Conservation (phyloP, 352 stramenopile genomes). For the Pythium phragmitis region DNA sequence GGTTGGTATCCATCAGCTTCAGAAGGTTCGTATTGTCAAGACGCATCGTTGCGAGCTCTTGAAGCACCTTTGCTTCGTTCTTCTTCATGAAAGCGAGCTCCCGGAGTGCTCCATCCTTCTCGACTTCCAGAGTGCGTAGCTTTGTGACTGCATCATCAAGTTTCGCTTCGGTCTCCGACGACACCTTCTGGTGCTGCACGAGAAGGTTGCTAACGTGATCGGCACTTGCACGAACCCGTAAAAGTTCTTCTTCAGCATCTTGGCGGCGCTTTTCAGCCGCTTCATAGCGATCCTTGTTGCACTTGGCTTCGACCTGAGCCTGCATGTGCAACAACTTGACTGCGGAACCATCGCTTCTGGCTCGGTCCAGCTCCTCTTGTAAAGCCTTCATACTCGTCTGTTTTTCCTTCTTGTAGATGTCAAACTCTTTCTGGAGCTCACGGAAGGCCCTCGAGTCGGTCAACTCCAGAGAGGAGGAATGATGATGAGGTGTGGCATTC, state of each 20-base stretch:
- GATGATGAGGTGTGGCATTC: slow-evolving; percentile 9
- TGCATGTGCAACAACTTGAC: slow-evolving; percentile 64
- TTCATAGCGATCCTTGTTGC: slow-evolving; percentile 62
- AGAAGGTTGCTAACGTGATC: slow-evolving; percentile 66
- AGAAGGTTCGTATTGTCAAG: slow-evolving; percentile 79
- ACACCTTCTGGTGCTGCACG: slow-evolving; percentile 59
- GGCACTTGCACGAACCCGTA: slow-evolving; percentile 52
- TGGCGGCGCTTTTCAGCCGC: slow-evolving; percentile 49
- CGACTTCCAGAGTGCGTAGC: slow-evolving; percentile 42
- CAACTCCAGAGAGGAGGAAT: slow-evolving; percentile 35
- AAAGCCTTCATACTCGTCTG: slow-evolving; percentile 60
- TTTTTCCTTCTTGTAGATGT: slow-evolving; percentile 82
- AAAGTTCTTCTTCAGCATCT: slow-evolving; percentile 63
- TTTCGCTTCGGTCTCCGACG: slow-evolving; percentile 57
- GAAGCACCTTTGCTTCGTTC: slow-evolving; percentile 61
- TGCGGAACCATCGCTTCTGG: slow-evolving; percentile 46
- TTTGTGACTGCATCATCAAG: slow-evolving; percentile 45
- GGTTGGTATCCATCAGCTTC: slow-evolving; percentile 75
- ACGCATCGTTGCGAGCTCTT: slow-evolving; percentile 55
- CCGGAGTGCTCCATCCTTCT: slow-evolving; percentile 49
- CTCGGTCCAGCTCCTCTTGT: slow-evolving; percentile 62
- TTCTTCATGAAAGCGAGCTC: slow-evolving; percentile 52
- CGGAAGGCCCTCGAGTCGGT: slow-evolving; percentile 41
- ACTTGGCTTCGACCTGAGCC: slow-evolving; percentile 63
- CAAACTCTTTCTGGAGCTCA: slow-evolving; percentile 70